Evolutionary conservation across 2,329 filamentous ascomycete genomes (phyloP).

Genomic region (Botryotinia calthae): DNA sequence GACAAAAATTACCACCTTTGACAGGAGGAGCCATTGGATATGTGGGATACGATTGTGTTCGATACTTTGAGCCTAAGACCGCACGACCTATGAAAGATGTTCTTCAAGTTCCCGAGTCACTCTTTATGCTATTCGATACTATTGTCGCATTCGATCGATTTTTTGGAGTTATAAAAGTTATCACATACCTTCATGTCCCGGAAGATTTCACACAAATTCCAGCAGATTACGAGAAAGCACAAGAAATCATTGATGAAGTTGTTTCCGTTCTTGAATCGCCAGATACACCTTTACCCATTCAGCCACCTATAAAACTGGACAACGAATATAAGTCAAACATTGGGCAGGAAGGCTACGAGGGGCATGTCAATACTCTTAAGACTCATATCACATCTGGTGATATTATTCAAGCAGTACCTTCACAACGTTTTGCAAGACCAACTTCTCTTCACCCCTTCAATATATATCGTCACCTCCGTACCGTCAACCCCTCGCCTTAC

Average conservation of each 20-base stretch:
- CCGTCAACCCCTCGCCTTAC: constrained; percentile 97
- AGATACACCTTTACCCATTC: constrained; percentile 73
- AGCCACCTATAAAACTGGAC: constrained; percentile 68
- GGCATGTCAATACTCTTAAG: constrained; percentile 82
- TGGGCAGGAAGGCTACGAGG: constrained; percentile 82
- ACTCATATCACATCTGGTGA: constrained; percentile 87
- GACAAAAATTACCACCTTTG: constrained; percentile 77
- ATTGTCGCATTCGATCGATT: constrained; percentile 94
- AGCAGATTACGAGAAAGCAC: constrained; percentile 67
- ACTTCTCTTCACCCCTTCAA: constrained; percentile 96
- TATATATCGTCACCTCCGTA: constrained; percentile 92
- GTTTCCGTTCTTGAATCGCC: constrained; percentile 70
- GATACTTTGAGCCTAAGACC: constrained; percentile 98
- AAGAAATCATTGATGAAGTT: constrained; percentile 60
- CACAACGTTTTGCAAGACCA: constrained; percentile 85
- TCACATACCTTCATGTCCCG: constrained; percentile 81
- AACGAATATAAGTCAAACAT: constrained; percentile 91
- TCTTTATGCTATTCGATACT: constrained; percentile 97
- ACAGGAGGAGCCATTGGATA: constrained; percentile 94
- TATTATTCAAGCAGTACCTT: constrained; percentile 97
- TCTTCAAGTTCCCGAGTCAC: constrained; percentile 82
- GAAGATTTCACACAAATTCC: constrained; percentile 56
- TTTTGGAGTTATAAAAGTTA: constrained; percentile 86
- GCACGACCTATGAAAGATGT: constrained; percentile 83
- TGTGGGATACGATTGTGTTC: constrained; percentile 95